phyloP scores from a whole-genome alignment of 768 basidiomycete species.

The Chalciporus pseudorubinellus region DNA sequence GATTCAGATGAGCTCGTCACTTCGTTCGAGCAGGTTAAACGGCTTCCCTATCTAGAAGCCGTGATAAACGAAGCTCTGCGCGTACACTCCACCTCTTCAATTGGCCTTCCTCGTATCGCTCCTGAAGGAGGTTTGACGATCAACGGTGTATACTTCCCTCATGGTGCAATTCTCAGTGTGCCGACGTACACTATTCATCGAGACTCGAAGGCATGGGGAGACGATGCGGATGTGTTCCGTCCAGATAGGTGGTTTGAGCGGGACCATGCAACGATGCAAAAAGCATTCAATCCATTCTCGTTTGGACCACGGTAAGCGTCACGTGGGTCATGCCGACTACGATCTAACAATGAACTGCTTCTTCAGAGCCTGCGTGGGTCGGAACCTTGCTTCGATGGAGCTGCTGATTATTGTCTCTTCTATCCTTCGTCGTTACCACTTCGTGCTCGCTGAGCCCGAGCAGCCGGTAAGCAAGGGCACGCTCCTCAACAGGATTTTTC shows the following conservation, averaged over 20 bases:
- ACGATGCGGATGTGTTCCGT: conserved; percentile 67
- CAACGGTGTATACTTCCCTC: conserved; percentile 53
- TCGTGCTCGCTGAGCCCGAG: conserved; percentile 62
- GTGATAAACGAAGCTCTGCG: conserved; percentile 86
- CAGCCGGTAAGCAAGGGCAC: conserved; percentile 44
- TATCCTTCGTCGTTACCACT: conserved; percentile 70
- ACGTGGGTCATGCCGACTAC: neutral
- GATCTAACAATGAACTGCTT: conserved; percentile 4
- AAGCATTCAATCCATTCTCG: conserved; percentile 84
- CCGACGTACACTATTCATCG: conserved; percentile 86
- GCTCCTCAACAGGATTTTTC: conserved; percentile 3
- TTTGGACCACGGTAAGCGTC: conserved; percentile 65
- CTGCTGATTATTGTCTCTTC: conserved; percentile 79
- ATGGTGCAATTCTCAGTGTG: conserved; percentile 74
- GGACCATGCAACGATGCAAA: conserved; percentile 58
- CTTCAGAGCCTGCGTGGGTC: conserved; percentile 75
- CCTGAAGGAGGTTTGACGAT: conserved; percentile 72
- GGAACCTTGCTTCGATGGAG: conserved; percentile 79
- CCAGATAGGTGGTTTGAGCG: conserved; percentile 87
- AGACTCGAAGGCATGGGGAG: conserved; percentile 69
- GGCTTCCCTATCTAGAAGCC: conserved; percentile 76
- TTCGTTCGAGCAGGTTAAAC: conserved; percentile 67
- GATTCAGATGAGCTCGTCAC: conserved; percentile 60
- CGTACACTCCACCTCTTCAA: conserved; percentile 76
- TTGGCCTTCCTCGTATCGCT: conserved; percentile 80